Conservation (phyloP, 306 rosid species). For the Prunus salicina region DNA sequence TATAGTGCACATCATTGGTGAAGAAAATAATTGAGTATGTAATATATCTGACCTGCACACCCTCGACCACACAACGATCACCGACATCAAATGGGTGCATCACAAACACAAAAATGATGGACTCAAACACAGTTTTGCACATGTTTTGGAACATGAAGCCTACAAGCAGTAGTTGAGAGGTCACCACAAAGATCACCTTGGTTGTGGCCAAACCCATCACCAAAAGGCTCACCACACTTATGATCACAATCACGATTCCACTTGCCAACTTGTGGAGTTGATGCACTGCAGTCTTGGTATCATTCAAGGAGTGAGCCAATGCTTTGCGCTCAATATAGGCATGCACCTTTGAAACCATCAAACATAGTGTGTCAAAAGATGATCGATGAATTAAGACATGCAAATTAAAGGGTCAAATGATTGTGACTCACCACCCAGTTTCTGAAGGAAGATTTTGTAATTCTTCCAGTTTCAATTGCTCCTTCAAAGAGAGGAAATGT, state of each 20-base stretch:
- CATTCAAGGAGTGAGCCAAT: constrained; percentile 47
- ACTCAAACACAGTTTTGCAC: constrained; percentile 53
- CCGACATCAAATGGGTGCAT: constrained; percentile 59
- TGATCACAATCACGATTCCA: constrained; percentile 38
- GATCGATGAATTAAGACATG: too few species aligned
- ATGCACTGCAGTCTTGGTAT: constrained; percentile 50
- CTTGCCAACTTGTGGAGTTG: constrained; percentile 57
- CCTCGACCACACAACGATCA: constrained; percentile 44
- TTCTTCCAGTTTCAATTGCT: constrained; percentile 35
- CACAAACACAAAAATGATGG: constrained; percentile 52
- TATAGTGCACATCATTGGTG: neutral
- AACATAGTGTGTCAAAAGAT: neutral
- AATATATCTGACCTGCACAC: constrained; percentile 32
- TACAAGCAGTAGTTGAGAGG: constrained; percentile 47
- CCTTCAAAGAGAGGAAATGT: constrained; percentile 50
- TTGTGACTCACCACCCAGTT: constrained; percentile 46
- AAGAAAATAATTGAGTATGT: neutral
- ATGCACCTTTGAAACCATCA: constrained; percentile 21
- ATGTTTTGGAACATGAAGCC: constrained; percentile 58
- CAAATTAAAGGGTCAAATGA: too few species aligned
- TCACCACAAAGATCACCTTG: constrained; percentile 48
- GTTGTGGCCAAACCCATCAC: constrained; percentile 53
- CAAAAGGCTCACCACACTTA: constrained; percentile 35
- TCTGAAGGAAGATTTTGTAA: constrained; percentile 43
- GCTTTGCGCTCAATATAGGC: constrained; percentile 51